Base-by-base conservation (phyloP, 345 rosid species). In the Firmiana major region DNA sequence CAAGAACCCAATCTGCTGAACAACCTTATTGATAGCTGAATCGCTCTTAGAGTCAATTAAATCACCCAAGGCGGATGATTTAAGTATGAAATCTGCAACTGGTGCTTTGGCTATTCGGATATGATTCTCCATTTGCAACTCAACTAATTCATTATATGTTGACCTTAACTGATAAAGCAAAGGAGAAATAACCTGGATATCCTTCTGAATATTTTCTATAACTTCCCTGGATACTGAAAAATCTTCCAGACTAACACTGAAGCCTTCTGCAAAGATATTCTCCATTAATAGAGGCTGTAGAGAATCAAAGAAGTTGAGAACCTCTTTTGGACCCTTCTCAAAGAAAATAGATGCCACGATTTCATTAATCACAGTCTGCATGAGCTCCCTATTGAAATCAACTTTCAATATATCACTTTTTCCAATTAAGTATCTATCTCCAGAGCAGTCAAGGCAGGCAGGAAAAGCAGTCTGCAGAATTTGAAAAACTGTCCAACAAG, bases 271-370 rank as follows among this genome's bases (percentile, higher is more conserved):
- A 72, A 77, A 89, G 21, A 93, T 16, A 79, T 83, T 84, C 66
- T 96, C 99, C 97, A 92, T 96, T 83, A 96, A 69, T 31, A 96
- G 71, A 19, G 99, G 97, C 85, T 96, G 98, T 67, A 96, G 75
- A 9, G 88, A 84, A 75, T 93, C 85, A 74, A 93, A 93, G 81
- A 93, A 91, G 63, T 81, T 79, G 31, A 96, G 79, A 54, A 89
- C 94, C 73, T 86, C 89, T 43, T 79, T 83, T 45, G 99, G 89
- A 78, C 99, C 94, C 84, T 91, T 93, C 83, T 90, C 89, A 57
- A 80, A 81, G 75, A 91, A 86, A 63, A 96, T 89, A 6, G 91
- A 84, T 3, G 94, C 84, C 10, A 88, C 88, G 1, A 96, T 64
- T 12, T 87, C 98, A 83, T 85, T 91, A 22, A 93, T 80, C 71